Evolutionary conservation across 106 monocot genomes (phyloP), one percentile per base, ranked within the genome.

Genomic region (Dioscorea zingiberensis): DNA sequence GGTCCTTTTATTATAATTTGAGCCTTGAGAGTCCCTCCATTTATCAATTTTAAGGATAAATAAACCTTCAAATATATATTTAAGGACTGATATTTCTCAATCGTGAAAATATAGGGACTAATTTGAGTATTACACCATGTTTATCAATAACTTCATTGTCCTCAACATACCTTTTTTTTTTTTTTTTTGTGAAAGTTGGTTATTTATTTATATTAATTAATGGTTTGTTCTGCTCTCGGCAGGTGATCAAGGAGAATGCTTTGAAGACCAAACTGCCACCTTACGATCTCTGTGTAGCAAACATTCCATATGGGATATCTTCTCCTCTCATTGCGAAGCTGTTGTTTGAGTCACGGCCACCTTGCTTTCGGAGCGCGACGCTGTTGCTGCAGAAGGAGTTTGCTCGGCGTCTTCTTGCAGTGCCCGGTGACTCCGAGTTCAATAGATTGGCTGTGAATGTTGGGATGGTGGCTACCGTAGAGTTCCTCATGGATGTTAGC

Each of bases 321-420:
- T 97, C 97, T 54, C 91, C 91, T 18, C 72, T 97, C 21, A 74
- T 97, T 21, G 83, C 73, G 1, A 97, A 88, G 68, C 78, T 97
- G 22, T 75, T 95, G 48, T 81, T 86, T 54, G 77, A 25, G 6
- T n/a, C 60, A 25, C 24, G 44, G 18, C 61, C 51, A 22, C 63
- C 55, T 12, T 69, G 63, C 64, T 98, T 92, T 56, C 74, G 86
- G 16, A 84, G 78, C 9, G 79, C 92, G 15, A 86, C 84, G 7
- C 70, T 98, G 51, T 68, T 92, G 28, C 88, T 98, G 38, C 97
- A 98, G 68, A 98, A 86, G 67, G 97, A 98, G 60, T 98, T 92
- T 63, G 88, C 91, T 30, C 56, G 46, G 21, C 83, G 91, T 19
- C 83, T 92, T 49, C 46, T 82, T 56, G 86, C 92, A 3, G 49